These are phyloP conservation scores for Flaveria brownii DNA, from an alignment of 129 eudicot species.

Conservation along the genomic window DNA sequence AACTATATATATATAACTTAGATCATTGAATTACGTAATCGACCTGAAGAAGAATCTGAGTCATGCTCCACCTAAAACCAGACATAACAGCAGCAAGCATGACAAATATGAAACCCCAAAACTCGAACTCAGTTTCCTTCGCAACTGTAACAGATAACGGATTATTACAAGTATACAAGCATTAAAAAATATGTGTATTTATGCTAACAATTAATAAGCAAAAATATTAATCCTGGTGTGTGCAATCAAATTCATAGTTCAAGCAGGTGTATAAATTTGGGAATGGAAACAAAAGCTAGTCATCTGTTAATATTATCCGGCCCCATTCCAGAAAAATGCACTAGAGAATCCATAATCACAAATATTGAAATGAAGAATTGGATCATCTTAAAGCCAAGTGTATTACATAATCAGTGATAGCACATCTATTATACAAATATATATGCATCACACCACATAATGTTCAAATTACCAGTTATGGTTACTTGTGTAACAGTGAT, in stretches of 20 bases:
- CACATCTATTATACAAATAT: not conserved
- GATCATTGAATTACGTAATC: not conserved
- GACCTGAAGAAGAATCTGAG: constrained; percentile 99
- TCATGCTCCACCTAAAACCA: constrained; percentile 97
- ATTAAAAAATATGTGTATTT: not conserved
- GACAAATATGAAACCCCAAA: constrained; percentile 92
- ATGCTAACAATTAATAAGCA: not conserved
- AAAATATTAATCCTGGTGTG: not conserved
- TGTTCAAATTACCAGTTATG: not conserved
- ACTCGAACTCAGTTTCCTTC: constrained; percentile 89
- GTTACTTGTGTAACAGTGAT: constrained; percentile 22
- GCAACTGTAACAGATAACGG: constrained; percentile 54
- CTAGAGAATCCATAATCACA: constrained; percentile 10
- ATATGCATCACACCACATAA: constrained; percentile 18
- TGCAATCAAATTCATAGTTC: not conserved
- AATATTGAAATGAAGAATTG: not conserved
- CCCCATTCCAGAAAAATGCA: constrained; percentile 5
- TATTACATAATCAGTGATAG: not conserved
- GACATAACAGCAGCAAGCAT: constrained; percentile 99
- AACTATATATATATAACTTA: not conserved
- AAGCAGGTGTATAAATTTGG: not conserved
- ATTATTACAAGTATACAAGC: constrained; percentile 27
- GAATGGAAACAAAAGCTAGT: not conserved
- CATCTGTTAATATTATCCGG: not conserved
- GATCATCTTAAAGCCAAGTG: constrained; percentile 6